Percentiles rank a stretch among this genome's conserved stretches.
These are phyloP conservation scores for Ophiostoma perfectum DNA, from an alignment of 2,329 filamentous ascomycete species.

Conservation along the genomic window DNA sequence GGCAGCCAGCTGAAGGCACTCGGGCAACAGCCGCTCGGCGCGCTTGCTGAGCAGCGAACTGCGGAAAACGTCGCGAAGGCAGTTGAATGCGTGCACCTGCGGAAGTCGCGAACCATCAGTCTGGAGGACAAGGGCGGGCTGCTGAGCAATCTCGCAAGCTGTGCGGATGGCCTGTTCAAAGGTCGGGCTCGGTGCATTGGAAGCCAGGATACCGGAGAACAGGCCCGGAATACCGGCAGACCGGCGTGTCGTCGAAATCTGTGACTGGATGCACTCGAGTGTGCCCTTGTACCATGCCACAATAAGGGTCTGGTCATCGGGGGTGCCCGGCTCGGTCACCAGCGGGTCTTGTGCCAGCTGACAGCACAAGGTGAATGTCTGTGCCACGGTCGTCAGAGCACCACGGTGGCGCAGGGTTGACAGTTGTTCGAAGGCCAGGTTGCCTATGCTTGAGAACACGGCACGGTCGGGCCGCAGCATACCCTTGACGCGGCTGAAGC, in stretches of 20 bases:
- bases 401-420: slow-evolving; percentile 80
- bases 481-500: slow-evolving; percentile 41
- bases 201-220: slow-evolving; percentile 72
- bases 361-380: slow-evolving; percentile 80
- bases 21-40: slow-evolving; percentile 68
- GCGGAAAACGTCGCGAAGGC: slow-evolving; percentile 85
- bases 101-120: slow-evolving; percentile 65
- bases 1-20: slow-evolving; percentile 72
- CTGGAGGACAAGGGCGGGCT: slow-evolving; percentile 48
- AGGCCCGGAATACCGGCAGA: slow-evolving; percentile 89
- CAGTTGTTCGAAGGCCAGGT: slow-evolving; percentile 74
- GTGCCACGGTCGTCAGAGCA: slow-evolving; percentile 86
- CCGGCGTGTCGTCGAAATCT: slow-evolving; percentile 76
- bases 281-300: slow-evolving; percentile 69
- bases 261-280: slow-evolving; percentile 63
- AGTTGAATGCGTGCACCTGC: slow-evolving; percentile 94
- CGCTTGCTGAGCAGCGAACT: slow-evolving; percentile 67
- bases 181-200: slow-evolving; percentile 54
- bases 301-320: slow-evolving; percentile 46
- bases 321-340: slow-evolving; percentile 32
- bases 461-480: slow-evolving; percentile 45
- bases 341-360: slow-evolving; percentile 49
- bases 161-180: slow-evolving; percentile 61
- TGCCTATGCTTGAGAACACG: slow-evolving; percentile 62
- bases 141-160: slow-evolving; percentile 54